phyloP scores from a whole-genome alignment of 352 stramenopile genomes.

The Elongisporangium prolatum region DNA sequence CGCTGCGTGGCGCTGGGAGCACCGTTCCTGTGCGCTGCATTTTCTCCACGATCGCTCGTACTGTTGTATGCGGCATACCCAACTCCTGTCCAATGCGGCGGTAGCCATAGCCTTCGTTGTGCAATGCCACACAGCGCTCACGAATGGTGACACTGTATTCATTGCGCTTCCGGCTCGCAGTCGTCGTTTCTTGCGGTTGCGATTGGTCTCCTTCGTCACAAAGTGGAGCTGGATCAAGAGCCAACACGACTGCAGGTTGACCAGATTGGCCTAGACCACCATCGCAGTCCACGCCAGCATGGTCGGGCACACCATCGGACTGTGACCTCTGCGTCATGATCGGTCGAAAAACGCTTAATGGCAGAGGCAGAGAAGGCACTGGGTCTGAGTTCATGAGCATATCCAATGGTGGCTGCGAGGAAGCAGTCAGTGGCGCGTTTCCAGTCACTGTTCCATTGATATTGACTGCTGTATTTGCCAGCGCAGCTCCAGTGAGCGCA shows the following conservation, averaged over 20 bases:
- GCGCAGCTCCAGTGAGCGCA: not conserved
- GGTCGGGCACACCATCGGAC: not conserved
- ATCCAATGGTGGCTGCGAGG: not conserved
- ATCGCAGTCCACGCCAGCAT: not conserved
- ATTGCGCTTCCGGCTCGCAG: slow-evolving; percentile 21
- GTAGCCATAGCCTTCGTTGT: slow-evolving; percentile 47
- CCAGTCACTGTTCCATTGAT: not conserved
- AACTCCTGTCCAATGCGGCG: slow-evolving; percentile 54
- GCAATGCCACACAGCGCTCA: slow-evolving; percentile 50
- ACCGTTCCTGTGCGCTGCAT: slow-evolving; percentile 46
- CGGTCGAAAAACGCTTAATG: not conserved
- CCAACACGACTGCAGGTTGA: not conserved
- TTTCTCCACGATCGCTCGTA: slow-evolving; percentile 69
- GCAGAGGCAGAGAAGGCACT: not conserved
- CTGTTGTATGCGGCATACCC: slow-evolving; percentile 63
- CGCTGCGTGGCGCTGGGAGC: slow-evolving; percentile 41
- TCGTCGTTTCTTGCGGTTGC: not conserved
- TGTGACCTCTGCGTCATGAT: not conserved
- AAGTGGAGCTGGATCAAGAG: not conserved
- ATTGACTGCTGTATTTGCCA: not conserved
- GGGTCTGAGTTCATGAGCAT: not conserved
- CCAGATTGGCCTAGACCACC: not conserved
- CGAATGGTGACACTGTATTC: slow-evolving; percentile 56
- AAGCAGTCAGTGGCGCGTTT: not conserved
- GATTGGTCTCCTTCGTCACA: not conserved